phyloP scores from a whole-genome alignment of 805 yeast genomes.

The Candida rishiriensis region DNA sequence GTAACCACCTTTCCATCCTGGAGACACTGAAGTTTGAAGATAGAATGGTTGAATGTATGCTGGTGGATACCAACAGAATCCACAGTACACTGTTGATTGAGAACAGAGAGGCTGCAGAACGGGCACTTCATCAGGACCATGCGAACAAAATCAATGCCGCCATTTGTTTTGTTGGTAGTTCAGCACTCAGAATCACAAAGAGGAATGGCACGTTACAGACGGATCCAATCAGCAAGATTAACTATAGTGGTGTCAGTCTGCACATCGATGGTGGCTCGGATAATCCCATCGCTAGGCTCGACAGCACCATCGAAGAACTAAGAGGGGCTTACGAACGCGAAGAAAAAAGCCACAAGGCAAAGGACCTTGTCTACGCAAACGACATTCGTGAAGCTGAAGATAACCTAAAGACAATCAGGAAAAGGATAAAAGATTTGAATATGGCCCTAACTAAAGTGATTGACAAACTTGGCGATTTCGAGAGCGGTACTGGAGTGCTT shows the following conservation, averaged over 20 bases:
- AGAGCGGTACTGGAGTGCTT: conserved; percentile 36
- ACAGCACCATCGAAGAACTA: conserved; percentile 12
- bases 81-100: conserved; percentile 56
- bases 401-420: conserved; percentile 12
- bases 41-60: conserved; percentile 50
- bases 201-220: conserved; percentile 26
- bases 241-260: conserved; percentile 15
- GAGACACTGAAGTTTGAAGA: conserved; percentile 58
- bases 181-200: conserved; percentile 23
- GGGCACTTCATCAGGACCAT: conserved; percentile 31
- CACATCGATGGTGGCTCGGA: conserved; percentile 23
- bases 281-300: conserved; percentile 14
- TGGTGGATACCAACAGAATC: conserved; percentile 59
- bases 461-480: conserved; percentile 39
- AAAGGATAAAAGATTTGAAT: conserved; percentile 14
- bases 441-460: conserved; percentile 31
- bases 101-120: conserved; percentile 48
- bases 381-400: conserved; percentile 1
- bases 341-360: conserved; percentile 8
- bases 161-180: conserved; percentile 22
- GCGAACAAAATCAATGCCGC: conserved; percentile 20
- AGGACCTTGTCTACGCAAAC: conserved; percentile 4
- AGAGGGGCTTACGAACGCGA: conserved; percentile 4
- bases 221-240: conserved; percentile 23
- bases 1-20: conserved; percentile 42